These are phyloP conservation scores for Kappamyces sp. DNA, from an alignment of 192 early-diverging fungal genomes.

Conservation along the genomic window DNA sequence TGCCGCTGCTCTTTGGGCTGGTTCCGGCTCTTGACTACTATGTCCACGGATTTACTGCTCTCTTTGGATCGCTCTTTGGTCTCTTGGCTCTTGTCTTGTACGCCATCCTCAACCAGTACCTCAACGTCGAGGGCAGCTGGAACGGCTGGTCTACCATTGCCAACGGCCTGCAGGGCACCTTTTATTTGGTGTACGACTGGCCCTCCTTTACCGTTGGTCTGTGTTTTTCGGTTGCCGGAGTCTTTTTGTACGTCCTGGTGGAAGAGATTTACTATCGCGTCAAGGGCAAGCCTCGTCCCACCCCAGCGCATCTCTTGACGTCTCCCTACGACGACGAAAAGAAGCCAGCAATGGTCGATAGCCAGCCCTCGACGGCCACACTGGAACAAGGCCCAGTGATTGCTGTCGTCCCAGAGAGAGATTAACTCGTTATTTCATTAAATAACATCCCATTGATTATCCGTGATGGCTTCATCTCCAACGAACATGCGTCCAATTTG, in stretches of 20 bases:
- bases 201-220: constrained; percentile 30
- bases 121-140: constrained; percentile 7
- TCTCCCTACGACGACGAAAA: too few relatives aligned
- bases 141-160: constrained; percentile 8
- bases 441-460: too few relatives aligned
- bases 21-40: constrained; percentile 25
- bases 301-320: too few relatives aligned
- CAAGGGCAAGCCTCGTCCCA: too few relatives aligned
- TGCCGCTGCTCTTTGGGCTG: constrained; percentile 39
- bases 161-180: constrained; percentile 23
- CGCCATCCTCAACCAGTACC: not conserved
- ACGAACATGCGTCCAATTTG: too few relatives aligned
- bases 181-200: constrained; percentile 33
- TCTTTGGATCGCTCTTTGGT: constrained; percentile 32
- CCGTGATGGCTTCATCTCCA: too few relatives aligned
- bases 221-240: constrained; percentile 20
- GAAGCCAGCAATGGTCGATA: too few relatives aligned
- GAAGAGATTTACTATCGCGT: not conserved
- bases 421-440: too few relatives aligned
- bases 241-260: constrained; percentile 9
- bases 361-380: too few relatives aligned
- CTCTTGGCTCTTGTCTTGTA: constrained; percentile 27
- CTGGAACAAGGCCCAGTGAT: too few relatives aligned
- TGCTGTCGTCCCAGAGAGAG: too few relatives aligned
- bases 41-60: constrained; percentile 23